These are phyloP conservation scores for Coemansia sp. DNA, from an alignment of 192 early-diverging fungal species.

Conservation along the genomic window DNA sequence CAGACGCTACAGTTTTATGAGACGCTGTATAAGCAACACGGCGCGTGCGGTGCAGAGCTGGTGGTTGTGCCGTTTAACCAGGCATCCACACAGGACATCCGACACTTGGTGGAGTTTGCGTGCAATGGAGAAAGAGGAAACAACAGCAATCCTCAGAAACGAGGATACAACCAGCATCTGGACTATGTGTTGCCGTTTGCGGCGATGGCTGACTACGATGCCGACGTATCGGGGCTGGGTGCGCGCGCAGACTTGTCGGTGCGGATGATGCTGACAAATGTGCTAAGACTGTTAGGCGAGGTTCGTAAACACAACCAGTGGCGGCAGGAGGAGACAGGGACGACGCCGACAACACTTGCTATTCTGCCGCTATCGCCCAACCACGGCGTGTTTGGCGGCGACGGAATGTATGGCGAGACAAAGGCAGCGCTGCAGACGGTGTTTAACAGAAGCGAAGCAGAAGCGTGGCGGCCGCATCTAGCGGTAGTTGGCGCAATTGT, in stretches of 20 bases:
- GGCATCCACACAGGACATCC: slow-evolving; percentile 78
- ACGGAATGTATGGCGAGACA: slow-evolving; percentile 92
- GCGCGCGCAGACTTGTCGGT: slow-evolving; percentile 82
- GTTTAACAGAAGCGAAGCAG: slow-evolving; percentile 88
- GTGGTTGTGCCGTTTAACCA: slow-evolving; percentile 96
- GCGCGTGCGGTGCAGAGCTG: slow-evolving; percentile 80
- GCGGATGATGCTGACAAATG: slow-evolving; percentile 93
- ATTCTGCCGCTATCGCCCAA: slow-evolving; percentile 93
- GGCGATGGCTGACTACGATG: slow-evolving; percentile 81
- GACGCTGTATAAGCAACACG: slow-evolving; percentile 76
- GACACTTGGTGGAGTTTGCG: slow-evolving; percentile 74
- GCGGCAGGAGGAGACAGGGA: slow-evolving; percentile 68
- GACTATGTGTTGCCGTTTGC: slow-evolving; percentile 96
- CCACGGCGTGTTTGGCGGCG: slow-evolving; percentile 91
- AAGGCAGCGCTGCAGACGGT: slow-evolving; percentile 92
- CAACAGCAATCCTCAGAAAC: too few species aligned
- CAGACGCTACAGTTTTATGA: slow-evolving; percentile 80
- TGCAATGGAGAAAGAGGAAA: slow-evolving; percentile 68
- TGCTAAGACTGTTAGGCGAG: slow-evolving; percentile 82
- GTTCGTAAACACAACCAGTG: slow-evolving; percentile 57
- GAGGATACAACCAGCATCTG: slow-evolving; percentile 59
- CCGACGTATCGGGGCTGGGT: slow-evolving; percentile 80
- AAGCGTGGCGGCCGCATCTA: slow-evolving; percentile 81
- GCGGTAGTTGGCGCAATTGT: slow-evolving; percentile 89
- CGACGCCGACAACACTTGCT: slow-evolving; percentile 85